These are phyloP conservation scores for Trichosporon sp. DNA, from an alignment of 1,284 basidiomycete genomes.

Conservation along the genomic window DNA sequence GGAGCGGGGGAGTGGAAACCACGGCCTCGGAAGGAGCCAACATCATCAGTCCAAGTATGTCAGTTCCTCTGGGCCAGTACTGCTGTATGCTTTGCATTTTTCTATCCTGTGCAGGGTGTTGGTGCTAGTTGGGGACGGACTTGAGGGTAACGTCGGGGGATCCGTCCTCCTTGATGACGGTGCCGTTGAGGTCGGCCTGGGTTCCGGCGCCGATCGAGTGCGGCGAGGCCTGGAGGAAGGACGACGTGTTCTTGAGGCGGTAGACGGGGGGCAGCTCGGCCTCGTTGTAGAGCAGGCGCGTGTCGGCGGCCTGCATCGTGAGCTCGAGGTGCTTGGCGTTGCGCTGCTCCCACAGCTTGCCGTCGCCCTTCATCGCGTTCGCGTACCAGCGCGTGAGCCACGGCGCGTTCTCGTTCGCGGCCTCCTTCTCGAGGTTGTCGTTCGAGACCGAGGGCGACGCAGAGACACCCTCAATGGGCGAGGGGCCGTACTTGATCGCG, in stretches of 20 bases:
- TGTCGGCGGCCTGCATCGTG: constrained; percentile 45
- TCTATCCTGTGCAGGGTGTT: constrained; percentile 1
- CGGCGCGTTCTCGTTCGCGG: constrained; percentile 21
- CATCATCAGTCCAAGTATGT: background rate
- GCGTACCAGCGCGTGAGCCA: constrained; percentile 47
- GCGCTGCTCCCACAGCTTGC: constrained; percentile 36
- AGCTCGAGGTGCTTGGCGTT: constrained; percentile 51
- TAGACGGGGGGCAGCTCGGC: constrained; percentile 48
- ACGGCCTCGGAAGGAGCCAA: too few species aligned
- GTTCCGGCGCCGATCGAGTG: constrained; percentile 48
- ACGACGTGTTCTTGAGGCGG: constrained; percentile 41
- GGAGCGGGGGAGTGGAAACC: too few species aligned
- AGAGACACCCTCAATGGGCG: constrained; percentile 27
- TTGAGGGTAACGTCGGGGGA: background rate
- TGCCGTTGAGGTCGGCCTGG: constrained; percentile 48
- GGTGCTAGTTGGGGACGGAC: background rate
- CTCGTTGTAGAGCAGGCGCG: constrained; percentile 51
- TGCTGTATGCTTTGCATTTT: constrained; percentile 5
- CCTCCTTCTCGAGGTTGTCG: constrained; percentile 22
- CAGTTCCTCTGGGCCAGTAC: background rate
- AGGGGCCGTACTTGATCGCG: constrained; percentile 42
- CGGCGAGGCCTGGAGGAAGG: constrained; percentile 49
- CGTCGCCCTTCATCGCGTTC: constrained; percentile 34
- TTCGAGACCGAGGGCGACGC: constrained; percentile 39
- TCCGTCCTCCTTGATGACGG: constrained; percentile 43